Conservation (phyloP, 1,284 basidiomycete genomes). For the Pholiota adiposa region DNA sequence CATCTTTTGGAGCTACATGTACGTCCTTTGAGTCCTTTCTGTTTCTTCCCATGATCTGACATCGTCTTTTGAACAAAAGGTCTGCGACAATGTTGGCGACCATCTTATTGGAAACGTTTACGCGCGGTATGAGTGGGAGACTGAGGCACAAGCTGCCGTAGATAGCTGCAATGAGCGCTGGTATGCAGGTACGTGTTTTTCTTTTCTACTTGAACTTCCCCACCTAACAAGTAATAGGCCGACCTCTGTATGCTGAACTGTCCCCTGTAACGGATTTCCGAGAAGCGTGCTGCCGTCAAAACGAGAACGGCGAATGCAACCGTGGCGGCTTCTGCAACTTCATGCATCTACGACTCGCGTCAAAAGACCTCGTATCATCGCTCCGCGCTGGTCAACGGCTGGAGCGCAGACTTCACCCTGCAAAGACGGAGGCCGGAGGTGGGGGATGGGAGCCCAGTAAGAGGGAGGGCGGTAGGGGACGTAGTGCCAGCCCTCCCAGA, state of each 20-base stretch:
- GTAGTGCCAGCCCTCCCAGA: conserved; percentile 74
- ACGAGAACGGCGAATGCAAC: conserved; percentile 96
- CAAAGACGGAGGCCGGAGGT: conserved; percentile 60
- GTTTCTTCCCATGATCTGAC: neutral
- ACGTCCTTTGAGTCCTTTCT: conserved; percentile 34
- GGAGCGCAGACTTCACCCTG: conserved; percentile 77
- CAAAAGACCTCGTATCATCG: conserved; percentile 79
- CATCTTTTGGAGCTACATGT: conserved; percentile 95
- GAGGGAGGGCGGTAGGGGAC: conserved; percentile 61
- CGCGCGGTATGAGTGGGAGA: conserved; percentile 98
- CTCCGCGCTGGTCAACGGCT: conserved; percentile 84
- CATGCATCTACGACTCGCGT: conserved; percentile 93
- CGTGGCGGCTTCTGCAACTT: conserved; percentile 99
- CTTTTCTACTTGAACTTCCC: conserved; percentile 4
- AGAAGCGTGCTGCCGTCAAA: conserved; percentile 98
- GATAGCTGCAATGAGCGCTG: conserved; percentile 94
- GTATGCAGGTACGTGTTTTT: conserved; percentile 85
- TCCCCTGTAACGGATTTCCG: conserved; percentile 99
- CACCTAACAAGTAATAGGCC: conserved; percentile 53
- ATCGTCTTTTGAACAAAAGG: conserved; percentile 45
- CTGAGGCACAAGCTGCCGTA: conserved; percentile 93
- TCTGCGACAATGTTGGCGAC: conserved; percentile 99
- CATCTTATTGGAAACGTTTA: conserved; percentile 99
- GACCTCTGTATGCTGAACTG: conserved; percentile 97
- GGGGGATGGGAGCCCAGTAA: conserved; percentile 83